A percentile compares a stretch with the other conserved stretches of the same genome.
Conservation (phyloP, 306 rosid genomes). For the Gillenia trifoliata region DNA sequence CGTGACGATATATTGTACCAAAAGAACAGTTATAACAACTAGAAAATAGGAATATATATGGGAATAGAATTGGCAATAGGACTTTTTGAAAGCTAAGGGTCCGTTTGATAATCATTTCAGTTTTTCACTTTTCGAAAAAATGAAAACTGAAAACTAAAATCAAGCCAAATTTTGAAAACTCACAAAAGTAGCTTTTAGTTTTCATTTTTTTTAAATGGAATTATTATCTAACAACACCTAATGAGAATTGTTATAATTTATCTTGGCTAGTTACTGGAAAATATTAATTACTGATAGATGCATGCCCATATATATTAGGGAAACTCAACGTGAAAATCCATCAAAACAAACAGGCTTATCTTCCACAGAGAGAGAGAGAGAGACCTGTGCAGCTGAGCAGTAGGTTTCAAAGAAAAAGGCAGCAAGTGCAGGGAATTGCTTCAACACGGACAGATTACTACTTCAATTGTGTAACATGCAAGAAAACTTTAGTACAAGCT, state of each 20-base stretch:
- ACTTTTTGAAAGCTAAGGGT: too few species aligned
- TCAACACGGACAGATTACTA: slow-evolving; percentile 20
- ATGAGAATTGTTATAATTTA: too few species aligned
- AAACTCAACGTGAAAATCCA: neutral
- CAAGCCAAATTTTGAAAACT: too few species aligned
- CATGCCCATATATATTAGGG: neutral
- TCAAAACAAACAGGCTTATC: neutral
- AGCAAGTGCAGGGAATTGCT: slow-evolving; percentile 9
- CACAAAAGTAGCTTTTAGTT: too few species aligned
- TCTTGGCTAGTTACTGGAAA: too few species aligned
- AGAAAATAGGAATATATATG: neutral
- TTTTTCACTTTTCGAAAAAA: too few species aligned
- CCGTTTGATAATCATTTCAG: too few species aligned
- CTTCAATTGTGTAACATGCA: slow-evolving; percentile 46
- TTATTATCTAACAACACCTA: too few species aligned
- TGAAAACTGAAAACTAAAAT: too few species aligned
- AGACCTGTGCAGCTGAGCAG: slow-evolving; percentile 30
- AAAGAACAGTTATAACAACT: neutral
- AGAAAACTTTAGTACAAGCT: slow-evolving; percentile 49
- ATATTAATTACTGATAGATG: neutral
- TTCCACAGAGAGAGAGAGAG: neutral
- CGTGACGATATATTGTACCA: neutral
- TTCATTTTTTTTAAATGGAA: too few species aligned
- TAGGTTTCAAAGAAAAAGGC: slow-evolving; percentile 37
- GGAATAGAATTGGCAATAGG: neutral